Conservation (phyloP, 2,329 filamentous ascomycete genomes). For the Fusarium veterinarium region DNA sequence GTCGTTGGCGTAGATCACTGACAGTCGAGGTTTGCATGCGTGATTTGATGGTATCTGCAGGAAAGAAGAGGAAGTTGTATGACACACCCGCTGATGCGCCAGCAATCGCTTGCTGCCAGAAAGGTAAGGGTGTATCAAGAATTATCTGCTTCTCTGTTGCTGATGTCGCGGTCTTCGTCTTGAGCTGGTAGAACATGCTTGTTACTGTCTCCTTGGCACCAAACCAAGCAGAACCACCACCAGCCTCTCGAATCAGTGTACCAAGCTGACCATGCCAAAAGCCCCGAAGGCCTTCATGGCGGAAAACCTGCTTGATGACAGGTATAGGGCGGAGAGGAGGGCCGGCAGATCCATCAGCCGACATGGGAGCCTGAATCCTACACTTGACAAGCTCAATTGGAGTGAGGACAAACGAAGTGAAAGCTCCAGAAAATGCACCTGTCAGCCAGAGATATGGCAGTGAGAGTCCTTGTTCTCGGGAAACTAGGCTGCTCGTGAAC, state of each 20-base stretch:
- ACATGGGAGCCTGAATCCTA: conserved; percentile 86
- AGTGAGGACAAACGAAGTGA: conserved; percentile 91
- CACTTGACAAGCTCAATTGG: conserved; percentile 98
- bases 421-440: conserved; percentile 86
- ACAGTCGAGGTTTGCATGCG: conserved; percentile 92
- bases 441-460: conserved; percentile 81
- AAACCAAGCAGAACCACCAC: conserved; percentile 95
- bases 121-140: conserved; percentile 68
- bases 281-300: conserved; percentile 82
- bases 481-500: conserved; percentile 62
- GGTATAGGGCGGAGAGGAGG: conserved; percentile 71
- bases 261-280: conserved; percentile 97
- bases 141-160: conserved; percentile 55
- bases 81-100: conserved; percentile 90
- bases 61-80: conserved; percentile 98
- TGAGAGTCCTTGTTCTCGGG: conserved; percentile 71
- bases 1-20: conserved; percentile 63
- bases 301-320: conserved; percentile 83
- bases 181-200: conserved; percentile 72
- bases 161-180: conserved; percentile 56
- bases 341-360: conserved; percentile 54
- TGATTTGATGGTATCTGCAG: conserved; percentile 96
- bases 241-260: conserved; percentile 92
- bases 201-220: conserved; percentile 86
- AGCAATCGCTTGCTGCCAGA: conserved; percentile 89